Evolutionary conservation across 805 yeast genomes (phyloP).

Genomic region (Yamadazyma endophytica): DNA sequence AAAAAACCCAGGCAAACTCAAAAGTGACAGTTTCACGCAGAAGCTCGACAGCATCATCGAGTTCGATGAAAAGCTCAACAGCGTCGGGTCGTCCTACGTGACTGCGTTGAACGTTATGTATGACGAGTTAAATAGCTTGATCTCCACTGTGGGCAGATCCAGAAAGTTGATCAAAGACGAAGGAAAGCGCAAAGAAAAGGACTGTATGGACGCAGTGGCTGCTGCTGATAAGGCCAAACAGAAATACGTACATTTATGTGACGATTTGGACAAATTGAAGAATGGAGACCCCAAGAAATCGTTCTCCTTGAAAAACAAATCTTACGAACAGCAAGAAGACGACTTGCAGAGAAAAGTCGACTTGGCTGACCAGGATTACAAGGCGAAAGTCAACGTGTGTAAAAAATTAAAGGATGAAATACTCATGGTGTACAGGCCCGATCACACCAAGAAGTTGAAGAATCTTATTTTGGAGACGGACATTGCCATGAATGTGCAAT

Average conservation of each 20-base stretch:
- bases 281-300: constrained; percentile 83
- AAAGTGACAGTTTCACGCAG: constrained; percentile 61
- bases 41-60: constrained; percentile 67
- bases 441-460: constrained; percentile 63
- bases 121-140: constrained; percentile 73
- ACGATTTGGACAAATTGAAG: constrained; percentile 79
- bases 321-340: constrained; percentile 86
- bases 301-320: constrained; percentile 73
- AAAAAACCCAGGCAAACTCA: constrained; percentile 41
- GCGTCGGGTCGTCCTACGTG: constrained; percentile 72
- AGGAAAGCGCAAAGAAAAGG: constrained; percentile 77
- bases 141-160: constrained; percentile 63
- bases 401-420: constrained; percentile 72
- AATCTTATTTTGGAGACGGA: constrained; percentile 83
- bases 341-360: constrained; percentile 78
- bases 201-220: constrained; percentile 73
- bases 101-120: constrained; percentile 79
- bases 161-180: constrained; percentile 81
- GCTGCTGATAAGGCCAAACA: constrained; percentile 85
- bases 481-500: constrained; percentile 81
- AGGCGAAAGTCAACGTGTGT: constrained; percentile 67
- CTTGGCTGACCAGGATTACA: constrained; percentile 82
- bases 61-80: constrained; percentile 68
- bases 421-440: constrained; percentile 72
- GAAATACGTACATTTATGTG: constrained; percentile 71